Percentiles rank a stretch among this genome's conserved stretches.
Conservation (phyloP, 306 rosid species). For the Castanea sativa region DNA sequence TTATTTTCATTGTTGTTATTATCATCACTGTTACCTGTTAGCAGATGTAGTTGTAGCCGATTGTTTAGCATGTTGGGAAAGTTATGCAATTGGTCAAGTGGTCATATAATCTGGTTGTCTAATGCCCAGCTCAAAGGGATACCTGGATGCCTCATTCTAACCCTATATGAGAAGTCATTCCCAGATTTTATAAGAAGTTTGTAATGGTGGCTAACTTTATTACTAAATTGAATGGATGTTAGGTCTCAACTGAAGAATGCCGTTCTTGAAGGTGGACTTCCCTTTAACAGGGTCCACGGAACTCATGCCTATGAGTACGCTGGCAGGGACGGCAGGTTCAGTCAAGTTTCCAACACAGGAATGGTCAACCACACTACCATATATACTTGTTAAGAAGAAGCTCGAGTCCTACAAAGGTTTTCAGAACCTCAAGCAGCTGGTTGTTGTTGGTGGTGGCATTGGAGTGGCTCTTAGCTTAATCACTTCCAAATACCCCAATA, state of each 20-base stretch:
- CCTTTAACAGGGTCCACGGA: constrained; percentile 50
- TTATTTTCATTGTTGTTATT: no score
- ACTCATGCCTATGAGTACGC: constrained; percentile 35
- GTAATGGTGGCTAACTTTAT: neutral
- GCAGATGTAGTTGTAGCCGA: no score
- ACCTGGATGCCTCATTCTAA: no score
- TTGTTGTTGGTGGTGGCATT: constrained; percentile 64
- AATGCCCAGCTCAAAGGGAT: no score
- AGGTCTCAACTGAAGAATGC: constrained; percentile 46
- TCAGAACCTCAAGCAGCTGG: constrained; percentile 33
- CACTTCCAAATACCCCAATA: no score
- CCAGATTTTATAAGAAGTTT: no score
- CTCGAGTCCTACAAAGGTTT: constrained; percentile 49
- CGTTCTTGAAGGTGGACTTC: constrained; percentile 43
- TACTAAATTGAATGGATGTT: neutral
- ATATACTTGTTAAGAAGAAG: constrained; percentile 29
- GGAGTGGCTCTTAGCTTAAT: constrained; percentile 17
- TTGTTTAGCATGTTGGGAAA: no score
- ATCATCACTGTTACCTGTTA: no score
- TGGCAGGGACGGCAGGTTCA: constrained; percentile 29
- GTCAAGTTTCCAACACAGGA: constrained; percentile 44
- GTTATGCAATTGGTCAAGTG: no score
- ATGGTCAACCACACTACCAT: constrained; percentile 45
- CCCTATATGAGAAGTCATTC: no score
- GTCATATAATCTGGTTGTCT: no score